Base-by-base conservation (phyloP, 169 alveolate genomes). In the Cryptosporidium xiaoi region DNA sequence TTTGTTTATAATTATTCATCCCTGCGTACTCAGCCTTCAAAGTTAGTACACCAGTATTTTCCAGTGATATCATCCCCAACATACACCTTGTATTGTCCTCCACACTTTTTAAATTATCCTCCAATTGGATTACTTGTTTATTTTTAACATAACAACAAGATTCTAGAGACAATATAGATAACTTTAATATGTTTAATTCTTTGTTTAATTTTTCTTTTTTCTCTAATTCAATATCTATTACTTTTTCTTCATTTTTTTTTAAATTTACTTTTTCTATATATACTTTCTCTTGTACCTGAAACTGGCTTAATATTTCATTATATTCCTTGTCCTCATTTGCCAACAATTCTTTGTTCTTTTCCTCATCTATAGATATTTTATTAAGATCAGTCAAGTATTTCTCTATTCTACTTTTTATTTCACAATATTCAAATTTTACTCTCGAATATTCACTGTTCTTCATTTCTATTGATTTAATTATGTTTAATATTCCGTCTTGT, bases 41-140 rank as follows among this genome's bases (percentile, higher is more conserved):
- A 10, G 64, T 40, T 44, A 77, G 51, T 24, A 77, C 58, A 8
- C 60, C 87, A 40, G 87, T 44, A 62, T 62, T 62, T 51, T 77
- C 87, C 71, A 40, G 10, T 4, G 87, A 77, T 6, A 77, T 62
- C 71, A 77, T 60, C 6, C 71, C 87, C 58, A 60, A 48, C 15
- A 77, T 58, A 50, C 87, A 77, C 29, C 64, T 60, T 40, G 71
- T 77, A 36, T 34, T 77, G 31, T 77, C 87, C 33, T 77, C 87
- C 16, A 77, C 34, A 29, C 56, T 71, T 27, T 44, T 77, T 44
- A 77, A 62, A 40, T 15, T 60, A 4, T 40, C 87, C 50, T 77
- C 87, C 55, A 60, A 20, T 18, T 27, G n/a, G 8, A 60, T 24
- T 18, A 60, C 2, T 50, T 27, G 53, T 18, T 60, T 77, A 6